These are phyloP conservation scores for Acorus gramineus DNA, from an alignment of 106 monocot genomes.

Conservation along the genomic window DNA sequence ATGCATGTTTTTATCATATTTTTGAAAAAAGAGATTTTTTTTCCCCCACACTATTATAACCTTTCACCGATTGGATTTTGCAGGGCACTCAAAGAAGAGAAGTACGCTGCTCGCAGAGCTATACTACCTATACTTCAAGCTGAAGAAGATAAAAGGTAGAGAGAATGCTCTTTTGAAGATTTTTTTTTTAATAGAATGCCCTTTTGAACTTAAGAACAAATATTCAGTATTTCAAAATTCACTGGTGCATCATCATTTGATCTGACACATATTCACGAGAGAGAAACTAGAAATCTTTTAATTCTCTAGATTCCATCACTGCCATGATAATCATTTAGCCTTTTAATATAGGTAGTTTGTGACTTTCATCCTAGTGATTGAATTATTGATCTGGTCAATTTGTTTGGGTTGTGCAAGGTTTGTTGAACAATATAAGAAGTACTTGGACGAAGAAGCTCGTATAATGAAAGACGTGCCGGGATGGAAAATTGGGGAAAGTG, in stretches of 20 bases:
- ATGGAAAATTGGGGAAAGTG: slow-evolving; percentile 87
- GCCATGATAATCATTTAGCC: too few species aligned
- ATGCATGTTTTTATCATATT: too few species aligned
- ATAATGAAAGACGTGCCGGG: slow-evolving; percentile 96
- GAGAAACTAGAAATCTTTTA: too few species aligned
- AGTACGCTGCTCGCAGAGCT: slow-evolving; percentile 83
- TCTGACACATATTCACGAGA: too few species aligned
- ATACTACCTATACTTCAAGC: slow-evolving; percentile 88
- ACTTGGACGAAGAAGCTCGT: slow-evolving; percentile 73
- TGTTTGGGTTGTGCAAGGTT: slow-evolving; percentile 28
- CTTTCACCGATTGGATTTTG: background rate
- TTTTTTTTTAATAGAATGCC: background rate
- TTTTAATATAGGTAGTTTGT: too few species aligned
- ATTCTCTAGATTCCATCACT: too few species aligned
- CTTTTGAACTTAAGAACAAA: too few species aligned
- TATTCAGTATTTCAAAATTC: background rate
- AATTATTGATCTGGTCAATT: too few species aligned
- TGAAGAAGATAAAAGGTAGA: slow-evolving; percentile 93
- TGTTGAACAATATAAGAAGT: slow-evolving; percentile 78
- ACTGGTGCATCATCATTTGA: background rate
- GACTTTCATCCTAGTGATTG: too few species aligned
- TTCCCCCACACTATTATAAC: too few species aligned
- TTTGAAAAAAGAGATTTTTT: too few species aligned
- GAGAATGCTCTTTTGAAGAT: background rate
- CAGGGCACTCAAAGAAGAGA: slow-evolving; percentile 89